phyloP scores from a whole-genome alignment of 371 early-diverging fungal genomes.

The Mortierella sp. region DNA sequence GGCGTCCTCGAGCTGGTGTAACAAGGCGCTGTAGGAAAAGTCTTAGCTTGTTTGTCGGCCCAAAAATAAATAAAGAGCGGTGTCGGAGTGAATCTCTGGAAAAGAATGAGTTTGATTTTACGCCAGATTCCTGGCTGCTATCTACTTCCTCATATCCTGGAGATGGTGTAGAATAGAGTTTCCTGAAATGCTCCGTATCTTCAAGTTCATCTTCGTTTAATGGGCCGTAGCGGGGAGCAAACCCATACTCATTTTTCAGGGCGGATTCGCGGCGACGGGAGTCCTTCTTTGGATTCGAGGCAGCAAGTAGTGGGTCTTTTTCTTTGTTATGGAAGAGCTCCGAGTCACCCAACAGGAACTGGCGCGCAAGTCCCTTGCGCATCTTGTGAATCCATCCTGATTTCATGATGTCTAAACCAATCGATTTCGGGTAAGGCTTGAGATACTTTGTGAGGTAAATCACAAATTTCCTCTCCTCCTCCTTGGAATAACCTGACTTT shows the following conservation, averaged over 20 bases:
- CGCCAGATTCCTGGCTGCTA: background rate
- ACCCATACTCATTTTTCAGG: slow-evolving; percentile 10
- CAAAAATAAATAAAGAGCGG: slow-evolving; percentile 43
- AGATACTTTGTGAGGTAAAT: slow-evolving; percentile 61
- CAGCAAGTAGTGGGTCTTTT: slow-evolving; percentile 24
- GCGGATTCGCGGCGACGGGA: slow-evolving; percentile 23
- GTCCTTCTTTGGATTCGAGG: slow-evolving; percentile 1
- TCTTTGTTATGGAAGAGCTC: slow-evolving; percentile 39
- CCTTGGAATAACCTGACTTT: slow-evolving; percentile 57
- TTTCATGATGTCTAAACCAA: slow-evolving; percentile 60
- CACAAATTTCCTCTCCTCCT: slow-evolving; percentile 57
- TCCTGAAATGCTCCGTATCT: slow-evolving; percentile 38
- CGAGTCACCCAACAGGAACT: slow-evolving; percentile 61
- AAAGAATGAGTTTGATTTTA: slow-evolving; percentile 16
- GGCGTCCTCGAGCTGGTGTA: slow-evolving; percentile 65
- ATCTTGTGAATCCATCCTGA: slow-evolving; percentile 56
- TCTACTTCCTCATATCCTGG: slow-evolving; percentile 18
- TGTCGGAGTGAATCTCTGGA: slow-evolving; percentile 22
- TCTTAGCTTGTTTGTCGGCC: slow-evolving; percentile 59
- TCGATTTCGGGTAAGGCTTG: slow-evolving; percentile 62
- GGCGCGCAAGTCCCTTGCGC: slow-evolving; percentile 64
- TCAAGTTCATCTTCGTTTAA: slow-evolving; percentile 16
- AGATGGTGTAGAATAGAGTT: slow-evolving; percentile 15
- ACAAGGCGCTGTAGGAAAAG: slow-evolving; percentile 67
- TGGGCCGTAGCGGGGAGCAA: slow-evolving; percentile 6